These are phyloP conservation scores for Zostera marina DNA, from an alignment of 116 monocot genomes.

Conservation along the genomic window DNA sequence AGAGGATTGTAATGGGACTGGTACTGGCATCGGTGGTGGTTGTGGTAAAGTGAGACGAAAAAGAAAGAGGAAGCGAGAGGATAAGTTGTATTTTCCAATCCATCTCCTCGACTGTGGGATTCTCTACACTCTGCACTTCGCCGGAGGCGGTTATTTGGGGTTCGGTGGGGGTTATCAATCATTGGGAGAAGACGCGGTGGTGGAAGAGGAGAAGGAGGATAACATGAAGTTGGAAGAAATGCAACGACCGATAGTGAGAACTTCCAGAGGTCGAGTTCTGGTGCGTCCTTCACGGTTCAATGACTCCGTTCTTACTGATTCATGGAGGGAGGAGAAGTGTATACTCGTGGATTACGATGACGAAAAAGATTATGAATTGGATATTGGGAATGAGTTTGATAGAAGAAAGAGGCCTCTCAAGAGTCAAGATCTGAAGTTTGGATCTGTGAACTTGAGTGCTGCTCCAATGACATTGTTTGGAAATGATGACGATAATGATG, in stretches of 20 bases:
- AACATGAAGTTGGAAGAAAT: constrained; percentile 4
- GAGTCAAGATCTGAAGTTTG: constrained; percentile 8
- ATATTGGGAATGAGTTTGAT: not conserved
- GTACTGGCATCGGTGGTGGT: not conserved
- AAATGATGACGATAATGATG: not conserved
- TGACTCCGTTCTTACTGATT: constrained; percentile 56
- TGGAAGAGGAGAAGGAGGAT: not conserved
- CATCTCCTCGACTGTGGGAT: constrained; percentile 21
- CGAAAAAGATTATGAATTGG: not conserved
- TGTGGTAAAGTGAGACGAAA: constrained; percentile 3
- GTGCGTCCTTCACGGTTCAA: constrained; percentile 49
- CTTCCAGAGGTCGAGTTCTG: constrained; percentile 44
- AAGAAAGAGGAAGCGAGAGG: constrained; percentile 23
- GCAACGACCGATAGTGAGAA: constrained; percentile 31
- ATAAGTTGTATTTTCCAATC: constrained; percentile 15
- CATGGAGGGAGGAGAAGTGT: constrained; percentile 37
- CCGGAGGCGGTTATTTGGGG: constrained; percentile 9
- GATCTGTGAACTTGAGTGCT: not conserved
- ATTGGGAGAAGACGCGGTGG: not conserved
- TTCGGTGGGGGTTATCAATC: constrained; percentile 9
- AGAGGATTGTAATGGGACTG: constrained; percentile 5
- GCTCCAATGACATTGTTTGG: constrained; percentile 3
- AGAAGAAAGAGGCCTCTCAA: not conserved
- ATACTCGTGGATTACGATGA: constrained; percentile 4
- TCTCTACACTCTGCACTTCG: not conserved